Percentiles rank a stretch among this genome's conserved stretches.
Evolutionary conservation across 805 yeast genomes (phyloP).

Genomic region (Candida montana): DNA sequence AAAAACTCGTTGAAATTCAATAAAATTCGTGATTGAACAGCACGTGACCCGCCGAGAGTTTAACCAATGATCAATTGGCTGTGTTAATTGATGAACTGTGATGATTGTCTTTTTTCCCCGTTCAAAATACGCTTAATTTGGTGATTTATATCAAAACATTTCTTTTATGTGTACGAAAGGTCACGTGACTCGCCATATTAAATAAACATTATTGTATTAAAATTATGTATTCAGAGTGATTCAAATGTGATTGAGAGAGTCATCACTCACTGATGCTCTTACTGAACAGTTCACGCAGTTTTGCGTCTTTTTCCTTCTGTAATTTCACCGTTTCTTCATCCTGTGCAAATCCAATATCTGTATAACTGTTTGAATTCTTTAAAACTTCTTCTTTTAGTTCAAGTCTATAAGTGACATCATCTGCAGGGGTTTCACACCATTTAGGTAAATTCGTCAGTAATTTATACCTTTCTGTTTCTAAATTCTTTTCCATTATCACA

Average conservation of each 20-base stretch:
- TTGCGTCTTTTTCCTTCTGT: slow-evolving; percentile 38
- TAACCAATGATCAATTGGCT: too few species aligned
- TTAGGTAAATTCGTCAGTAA: slow-evolving; percentile 59
- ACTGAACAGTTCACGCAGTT: slow-evolving; percentile 36
- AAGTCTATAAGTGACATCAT: slow-evolving; percentile 7
- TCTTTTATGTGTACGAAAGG: too few species aligned
- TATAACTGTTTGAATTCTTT: slow-evolving; percentile 22
- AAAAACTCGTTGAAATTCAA: too few species aligned
- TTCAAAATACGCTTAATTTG: too few species aligned
- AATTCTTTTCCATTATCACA: slow-evolving; percentile 65
- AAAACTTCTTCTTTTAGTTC: slow-evolving; percentile 22
- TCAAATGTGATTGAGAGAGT: background rate
- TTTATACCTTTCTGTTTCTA: slow-evolving; percentile 43
- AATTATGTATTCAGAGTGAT: too few species aligned
- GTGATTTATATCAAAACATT: too few species aligned
- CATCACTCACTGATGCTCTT: slow-evolving; percentile 4
- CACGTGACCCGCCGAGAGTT: too few species aligned
- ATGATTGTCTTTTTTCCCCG: too few species aligned
- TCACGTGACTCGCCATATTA: too few species aligned
- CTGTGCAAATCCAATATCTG: slow-evolving; percentile 13
- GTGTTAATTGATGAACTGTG: too few species aligned
- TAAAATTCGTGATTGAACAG: too few species aligned
- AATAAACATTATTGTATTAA: too few species aligned
- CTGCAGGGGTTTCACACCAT: slow-evolving; percentile 55
- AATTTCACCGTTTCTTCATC: slow-evolving; percentile 24